Evolutionary conservation across 805 yeast species (phyloP).

Genomic region (Wickerhamomyces rabaulensis): DNA sequence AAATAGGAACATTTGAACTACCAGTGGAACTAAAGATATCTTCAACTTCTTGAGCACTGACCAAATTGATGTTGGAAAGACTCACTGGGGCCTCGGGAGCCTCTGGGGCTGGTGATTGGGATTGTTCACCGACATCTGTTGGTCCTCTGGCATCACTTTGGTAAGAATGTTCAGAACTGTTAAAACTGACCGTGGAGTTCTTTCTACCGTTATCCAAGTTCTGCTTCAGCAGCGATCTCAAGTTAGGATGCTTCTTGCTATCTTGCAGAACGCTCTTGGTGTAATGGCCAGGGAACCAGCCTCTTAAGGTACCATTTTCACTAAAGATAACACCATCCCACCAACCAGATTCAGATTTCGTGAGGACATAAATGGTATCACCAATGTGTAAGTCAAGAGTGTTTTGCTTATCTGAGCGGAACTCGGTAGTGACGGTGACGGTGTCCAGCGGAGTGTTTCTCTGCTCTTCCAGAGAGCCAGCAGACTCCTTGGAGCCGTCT

Average conservation of each 20-base stretch:
- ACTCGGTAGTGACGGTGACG: conserved; percentile 54
- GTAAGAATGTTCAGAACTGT: conserved; percentile 25
- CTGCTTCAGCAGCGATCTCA: conserved; percentile 19
- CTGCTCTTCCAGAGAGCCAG: background rate
- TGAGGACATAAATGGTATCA: conserved; percentile 65
- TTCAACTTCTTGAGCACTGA: conserved; percentile 33
- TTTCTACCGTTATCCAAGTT: conserved; percentile 29
- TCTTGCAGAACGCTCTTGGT: conserved; percentile 31
- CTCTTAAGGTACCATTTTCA: conserved; percentile 40
- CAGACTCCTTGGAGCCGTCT: background rate
- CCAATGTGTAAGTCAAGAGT: conserved; percentile 54
- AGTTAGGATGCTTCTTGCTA: conserved; percentile 12
- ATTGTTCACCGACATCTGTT: background rate
- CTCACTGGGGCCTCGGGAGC: conserved; percentile 11
- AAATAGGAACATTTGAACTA: conserved; percentile 35
- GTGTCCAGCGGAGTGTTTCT: conserved; percentile 41
- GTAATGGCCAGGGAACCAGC: conserved; percentile 81
- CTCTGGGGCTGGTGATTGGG: conserved; percentile 3
- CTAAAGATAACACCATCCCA: conserved; percentile 68
- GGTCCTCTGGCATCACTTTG: conserved; percentile 1
- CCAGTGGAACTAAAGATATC: conserved; percentile 31
- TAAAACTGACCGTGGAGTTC: conserved; percentile 46
- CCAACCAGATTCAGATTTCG: conserved; percentile 67
- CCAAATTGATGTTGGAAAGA: conserved; percentile 19
- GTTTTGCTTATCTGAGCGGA: conserved; percentile 45